phyloP scores from a whole-genome alignment of 352 stramenopile species.

The Phytophthora hybrid region DNA sequence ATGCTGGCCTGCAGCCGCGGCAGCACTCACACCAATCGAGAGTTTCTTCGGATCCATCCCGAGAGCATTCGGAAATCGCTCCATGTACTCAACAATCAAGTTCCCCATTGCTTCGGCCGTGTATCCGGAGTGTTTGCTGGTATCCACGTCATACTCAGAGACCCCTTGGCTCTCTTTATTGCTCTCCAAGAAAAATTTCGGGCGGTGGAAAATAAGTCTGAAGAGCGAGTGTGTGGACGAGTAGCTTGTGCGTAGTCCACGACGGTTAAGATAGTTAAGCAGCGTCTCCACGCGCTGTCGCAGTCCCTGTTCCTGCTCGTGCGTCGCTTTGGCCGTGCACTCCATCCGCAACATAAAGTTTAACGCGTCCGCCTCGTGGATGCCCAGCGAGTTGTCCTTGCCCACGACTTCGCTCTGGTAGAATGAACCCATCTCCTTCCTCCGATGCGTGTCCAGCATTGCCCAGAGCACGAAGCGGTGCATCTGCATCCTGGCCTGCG shows the following conservation, averaged over 20 bases:
- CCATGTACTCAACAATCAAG: constrained; percentile 58
- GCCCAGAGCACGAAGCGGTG: constrained; percentile 73
- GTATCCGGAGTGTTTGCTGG: background rate
- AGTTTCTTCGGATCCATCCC: constrained; percentile 59
- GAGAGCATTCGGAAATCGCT: constrained; percentile 52
- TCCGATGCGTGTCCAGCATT: constrained; percentile 48
- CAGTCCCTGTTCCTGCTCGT: constrained; percentile 41
- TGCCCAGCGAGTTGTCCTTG: constrained; percentile 48
- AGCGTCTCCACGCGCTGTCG: constrained; percentile 56
- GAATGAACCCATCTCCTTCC: constrained; percentile 45
- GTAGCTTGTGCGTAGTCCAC: constrained; percentile 58
- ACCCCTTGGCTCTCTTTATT: constrained; percentile 1
- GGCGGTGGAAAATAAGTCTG: constrained; percentile 62
- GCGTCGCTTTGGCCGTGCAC: constrained; percentile 55
- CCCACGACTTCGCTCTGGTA: constrained; percentile 56
- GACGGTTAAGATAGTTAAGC: constrained; percentile 49
- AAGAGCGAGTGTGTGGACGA: constrained; percentile 71
- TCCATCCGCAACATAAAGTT: constrained; percentile 77
- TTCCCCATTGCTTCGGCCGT: constrained; percentile 32
- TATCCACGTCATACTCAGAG: background rate
- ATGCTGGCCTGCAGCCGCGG: constrained; percentile 47
- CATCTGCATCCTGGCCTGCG: constrained; percentile 62
- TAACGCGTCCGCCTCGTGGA: constrained; percentile 69
- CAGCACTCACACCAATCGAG: constrained; percentile 67
- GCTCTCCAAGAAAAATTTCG: constrained; percentile 51